Evolutionary conservation across 2,329 filamentous ascomycete species (phyloP).

Genomic region (Colletotrichum sansevieriae): DNA sequence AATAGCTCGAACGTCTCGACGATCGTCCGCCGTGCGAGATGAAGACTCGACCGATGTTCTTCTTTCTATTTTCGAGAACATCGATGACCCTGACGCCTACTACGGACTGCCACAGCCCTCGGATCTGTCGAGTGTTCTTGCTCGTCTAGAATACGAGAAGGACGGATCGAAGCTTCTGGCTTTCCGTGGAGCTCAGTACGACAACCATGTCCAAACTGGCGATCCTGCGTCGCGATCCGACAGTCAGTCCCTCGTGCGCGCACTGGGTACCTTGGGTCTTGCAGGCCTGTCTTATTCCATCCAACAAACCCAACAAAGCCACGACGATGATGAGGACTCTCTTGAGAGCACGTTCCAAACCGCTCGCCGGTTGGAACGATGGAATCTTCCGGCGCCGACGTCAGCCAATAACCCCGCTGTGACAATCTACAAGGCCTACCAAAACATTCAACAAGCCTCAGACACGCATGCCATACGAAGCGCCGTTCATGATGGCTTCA

Average conservation of each 20-base stretch:
- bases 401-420: slow-evolving; percentile 73
- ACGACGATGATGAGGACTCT: slow-evolving; percentile 68
- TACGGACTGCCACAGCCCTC: slow-evolving; percentile 88
- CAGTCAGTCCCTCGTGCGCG: slow-evolving; percentile 78
- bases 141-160: slow-evolving; percentile 88
- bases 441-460: slow-evolving; percentile 78
- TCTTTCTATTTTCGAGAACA: slow-evolving; percentile 86
- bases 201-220: slow-evolving; percentile 80
- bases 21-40: slow-evolving; percentile 71
- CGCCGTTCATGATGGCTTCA: slow-evolving; percentile 74
- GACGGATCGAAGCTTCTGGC: slow-evolving; percentile 89
- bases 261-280: slow-evolving; percentile 84
- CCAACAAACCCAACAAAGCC: slow-evolving; percentile 74
- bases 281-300: slow-evolving; percentile 88
- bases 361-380: slow-evolving; percentile 86
- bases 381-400: slow-evolving; percentile 85
- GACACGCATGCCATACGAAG: slow-evolving; percentile 65
- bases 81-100: slow-evolving; percentile 96
- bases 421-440: slow-evolving; percentile 83
- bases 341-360: slow-evolving; percentile 82
- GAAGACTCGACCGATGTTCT: slow-evolving; percentile 76
- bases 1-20: slow-evolving; percentile 68
- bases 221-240: slow-evolving; percentile 70
- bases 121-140: slow-evolving; percentile 81
- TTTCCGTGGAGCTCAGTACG: slow-evolving; percentile 91